Conservation (phyloP, 805 yeast species). For the Candida sithepensis region DNA sequence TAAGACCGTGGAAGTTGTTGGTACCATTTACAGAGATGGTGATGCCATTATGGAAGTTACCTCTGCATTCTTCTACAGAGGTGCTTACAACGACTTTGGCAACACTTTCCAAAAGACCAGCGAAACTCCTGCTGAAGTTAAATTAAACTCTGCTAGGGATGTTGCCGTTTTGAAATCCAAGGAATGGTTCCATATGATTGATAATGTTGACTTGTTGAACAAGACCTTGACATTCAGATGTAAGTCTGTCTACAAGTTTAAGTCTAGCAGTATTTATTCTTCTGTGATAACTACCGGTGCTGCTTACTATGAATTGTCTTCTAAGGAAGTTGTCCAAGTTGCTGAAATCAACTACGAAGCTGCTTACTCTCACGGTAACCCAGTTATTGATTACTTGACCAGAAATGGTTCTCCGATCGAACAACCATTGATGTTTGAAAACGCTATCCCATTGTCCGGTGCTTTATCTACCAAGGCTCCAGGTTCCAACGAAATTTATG, state of each 20-base stretch:
- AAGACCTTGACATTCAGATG: constrained; percentile 86
- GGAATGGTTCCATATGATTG: constrained; percentile 93
- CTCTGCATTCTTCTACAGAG: constrained; percentile 95
- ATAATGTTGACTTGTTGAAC: constrained; percentile 65
- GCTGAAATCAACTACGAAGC: constrained; percentile 87
- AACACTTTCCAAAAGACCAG: constrained; percentile 86
- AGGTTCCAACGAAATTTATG: constrained; percentile 93
- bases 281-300: constrained; percentile 82
- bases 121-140: constrained; percentile 83
- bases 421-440: constrained; percentile 88
- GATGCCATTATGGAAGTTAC: constrained; percentile 88
- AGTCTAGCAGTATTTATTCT: constrained; percentile 69
- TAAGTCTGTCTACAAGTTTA: constrained; percentile 78
- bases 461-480: constrained; percentile 78
- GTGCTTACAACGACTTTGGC: constrained; percentile 79
- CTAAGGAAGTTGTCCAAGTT: constrained; percentile 81
- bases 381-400: constrained; percentile 88
- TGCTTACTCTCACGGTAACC: constrained; percentile 93
- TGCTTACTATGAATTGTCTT: constrained; percentile 82
- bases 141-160: constrained; percentile 74
- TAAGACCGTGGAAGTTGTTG: constrained; percentile 92
- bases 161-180: constrained; percentile 90
- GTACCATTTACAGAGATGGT: constrained; percentile 74
- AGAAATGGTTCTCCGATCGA: constrained; percentile 93
- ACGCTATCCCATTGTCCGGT: constrained; percentile 77